Percentiles rank a stretch among this genome's conserved stretches.
These are phyloP conservation scores for Trichosanthes truncata DNA, from an alignment of 306 rosid genomes.

Conservation along the genomic window DNA sequence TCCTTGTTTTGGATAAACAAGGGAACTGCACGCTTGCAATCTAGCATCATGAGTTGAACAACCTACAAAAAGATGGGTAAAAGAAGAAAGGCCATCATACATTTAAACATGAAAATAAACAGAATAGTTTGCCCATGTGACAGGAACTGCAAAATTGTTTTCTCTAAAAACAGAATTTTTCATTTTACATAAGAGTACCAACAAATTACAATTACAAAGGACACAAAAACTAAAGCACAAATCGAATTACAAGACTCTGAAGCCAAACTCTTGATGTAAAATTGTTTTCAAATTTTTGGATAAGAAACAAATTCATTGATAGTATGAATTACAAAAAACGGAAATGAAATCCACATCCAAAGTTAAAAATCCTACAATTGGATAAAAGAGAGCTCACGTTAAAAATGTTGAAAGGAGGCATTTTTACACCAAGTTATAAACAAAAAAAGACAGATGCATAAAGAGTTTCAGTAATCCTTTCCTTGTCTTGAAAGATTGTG, in stretches of 20 bases:
- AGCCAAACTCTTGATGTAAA: not conserved
- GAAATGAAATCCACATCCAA: not conserved
- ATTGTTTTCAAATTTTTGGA: not conserved
- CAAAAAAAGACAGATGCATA: not conserved
- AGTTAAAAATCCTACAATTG: not conserved
- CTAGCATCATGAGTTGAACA: slow-evolving; percentile 84
- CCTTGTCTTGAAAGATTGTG: not conserved
- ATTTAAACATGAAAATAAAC: slow-evolving; percentile 12
- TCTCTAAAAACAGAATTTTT: not conserved
- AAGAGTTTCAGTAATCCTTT: not conserved
- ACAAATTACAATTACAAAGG: not conserved
- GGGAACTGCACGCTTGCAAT: slow-evolving; percentile 83
- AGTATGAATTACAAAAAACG: not conserved
- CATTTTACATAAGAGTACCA: not conserved
- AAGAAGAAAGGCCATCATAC: not conserved
- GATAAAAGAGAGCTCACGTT: not conserved
- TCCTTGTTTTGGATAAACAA: slow-evolving; percentile 69
- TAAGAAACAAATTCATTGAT: not conserved
- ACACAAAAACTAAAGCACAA: not conserved
- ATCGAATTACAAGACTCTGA: not conserved
- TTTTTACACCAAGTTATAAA: not conserved
- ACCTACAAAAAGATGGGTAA: slow-evolving; percentile 40
- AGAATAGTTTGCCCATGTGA: not conserved
- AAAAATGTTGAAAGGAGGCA: not conserved
- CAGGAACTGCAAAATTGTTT: not conserved